Base-by-base conservation (phyloP, 169 alveolate species). In the Amoebophrya sp. region DNA sequence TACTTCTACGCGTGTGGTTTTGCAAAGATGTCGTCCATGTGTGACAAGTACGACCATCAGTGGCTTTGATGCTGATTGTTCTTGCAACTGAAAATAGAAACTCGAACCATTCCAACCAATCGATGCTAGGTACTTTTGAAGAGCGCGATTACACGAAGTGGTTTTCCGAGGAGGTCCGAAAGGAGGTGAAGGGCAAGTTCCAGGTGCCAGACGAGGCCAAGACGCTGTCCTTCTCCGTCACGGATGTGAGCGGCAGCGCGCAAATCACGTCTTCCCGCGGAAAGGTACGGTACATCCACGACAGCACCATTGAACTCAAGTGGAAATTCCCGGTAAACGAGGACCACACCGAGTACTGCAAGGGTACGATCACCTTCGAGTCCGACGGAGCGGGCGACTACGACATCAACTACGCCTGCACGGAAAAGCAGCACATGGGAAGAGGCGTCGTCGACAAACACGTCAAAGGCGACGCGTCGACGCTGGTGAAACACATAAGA, bases 241-340 rank as follows among this genome's bases (percentile, higher is more conserved):
- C 83, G 10, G 18, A 7, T 2, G 83, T 66, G 35, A 66, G 35
- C 35, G 83, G 83, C 1, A 12, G 10, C 18, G 83, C 83, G 35
- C 83, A 66, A 25, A 66, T 66, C 83, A 66, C 83, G 12, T 25
- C 39, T n/a, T 66, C 83, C 83, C 83, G 83, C 10, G 83, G 83
- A 2, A 66, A 66, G 83, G 38, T 66, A 1, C 83, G 83, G 35
- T n/a, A 66, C 83, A 25, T 66, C 39, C 39, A 25, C 29, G 83
- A 66, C 35, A 25, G 83, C 35, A 25, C 32, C 32, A 66, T 66
- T 25, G 83, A 66, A 7, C 35, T 66, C 7, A 66, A 25, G 35
- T 66, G 83, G 83, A 66, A 66, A 25, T 66, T 66, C 35, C 83
- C 83, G 83, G 32, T 25, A 1, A 66, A 18, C 18, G 32, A 25